Conservation (phyloP, 306 rosid species). For the Medicago truncatula region MtrunA17r5.0-ANR NC_053047.1:341001-341500, state of each 20-base stretch:
- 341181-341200: not conserved
- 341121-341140: slow-evolving; percentile 44
- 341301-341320: slow-evolving; percentile 27
- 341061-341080: slow-evolving; percentile 53
- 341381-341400: slow-evolving; percentile 27
- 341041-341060: slow-evolving; percentile 56
- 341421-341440: too few relatives aligned
- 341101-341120: slow-evolving; percentile 43
- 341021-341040: slow-evolving; percentile 26
- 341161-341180: not conserved
- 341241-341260: not conserved
- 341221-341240: slow-evolving; percentile 39
- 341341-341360: slow-evolving; percentile 41
- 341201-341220: slow-evolving; percentile 42
- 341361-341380: slow-evolving; percentile 48
- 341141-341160: slow-evolving; percentile 18
- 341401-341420: too few relatives aligned
- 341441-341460: too few relatives aligned
- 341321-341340: slow-evolving; percentile 36
- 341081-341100: slow-evolving; percentile 39
- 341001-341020: slow-evolving; percentile 46
- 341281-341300: slow-evolving; percentile 37
- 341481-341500: too few relatives aligned
- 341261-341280: slow-evolving; percentile 6
- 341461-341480: too few relatives aligned